A percentile compares a stretch with the other conserved stretches of the same genome.
Evolutionary conservation across 78 protist species (phyloP).

Genomic region (Protostelium mycophagum): DNA sequence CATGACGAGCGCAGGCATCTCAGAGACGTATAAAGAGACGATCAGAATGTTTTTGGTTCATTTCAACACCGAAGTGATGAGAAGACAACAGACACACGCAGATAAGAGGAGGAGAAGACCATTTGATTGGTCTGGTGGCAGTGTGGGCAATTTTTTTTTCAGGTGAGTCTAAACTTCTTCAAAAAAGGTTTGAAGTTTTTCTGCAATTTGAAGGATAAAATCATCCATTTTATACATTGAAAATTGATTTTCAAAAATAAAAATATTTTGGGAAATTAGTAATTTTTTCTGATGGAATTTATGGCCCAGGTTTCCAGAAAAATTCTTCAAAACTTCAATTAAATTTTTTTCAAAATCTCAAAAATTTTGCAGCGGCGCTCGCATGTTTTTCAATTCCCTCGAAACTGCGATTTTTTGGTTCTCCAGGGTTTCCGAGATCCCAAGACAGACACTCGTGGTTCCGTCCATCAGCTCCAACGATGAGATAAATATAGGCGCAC

Average conservation of each 20-base stretch:
- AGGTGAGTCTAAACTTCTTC: too few species aligned
- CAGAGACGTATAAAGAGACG: conserved; percentile 5
- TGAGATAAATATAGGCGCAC: conserved; percentile 1
- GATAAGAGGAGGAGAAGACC: background rate
- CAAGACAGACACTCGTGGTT: background rate
- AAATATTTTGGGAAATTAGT: too few species aligned
- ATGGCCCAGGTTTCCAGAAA: too few species aligned
- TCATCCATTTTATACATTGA: background rate
- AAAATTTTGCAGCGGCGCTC: conserved; percentile 5
- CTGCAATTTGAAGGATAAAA: background rate
- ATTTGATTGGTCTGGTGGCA: background rate
- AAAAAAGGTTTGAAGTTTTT: too few species aligned
- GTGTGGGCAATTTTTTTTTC: conserved; percentile 5
- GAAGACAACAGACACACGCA: background rate
- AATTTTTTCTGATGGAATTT: too few species aligned
- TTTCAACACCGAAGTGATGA: background rate
- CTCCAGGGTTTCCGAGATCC: background rate
- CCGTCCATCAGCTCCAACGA: background rate
- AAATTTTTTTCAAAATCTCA: too few species aligned
- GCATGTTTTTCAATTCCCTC: background rate
- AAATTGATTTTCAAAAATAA: too few species aligned
- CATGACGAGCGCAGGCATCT: background rate
- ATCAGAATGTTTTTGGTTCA: background rate
- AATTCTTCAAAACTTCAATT: too few species aligned
- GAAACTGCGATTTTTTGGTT: conserved; percentile 1